A percentile compares a stretch with the other conserved stretches of the same genome.
Evolutionary conservation across 345 rosid genomes (phyloP).

Genomic region (Sonneratia alba): DNA sequence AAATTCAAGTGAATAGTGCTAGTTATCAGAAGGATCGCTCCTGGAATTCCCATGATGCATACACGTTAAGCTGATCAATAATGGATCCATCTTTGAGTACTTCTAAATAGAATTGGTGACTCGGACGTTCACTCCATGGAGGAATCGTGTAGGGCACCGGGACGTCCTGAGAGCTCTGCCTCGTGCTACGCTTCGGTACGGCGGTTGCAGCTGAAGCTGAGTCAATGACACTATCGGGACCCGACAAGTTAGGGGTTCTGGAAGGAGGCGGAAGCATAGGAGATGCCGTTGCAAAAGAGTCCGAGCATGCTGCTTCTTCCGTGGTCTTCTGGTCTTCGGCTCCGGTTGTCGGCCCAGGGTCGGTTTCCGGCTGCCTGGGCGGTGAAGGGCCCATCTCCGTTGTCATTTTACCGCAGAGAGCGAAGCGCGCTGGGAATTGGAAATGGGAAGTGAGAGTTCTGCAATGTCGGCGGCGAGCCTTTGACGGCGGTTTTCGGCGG

Average conservation of each 20-base stretch:
- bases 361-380: constrained; percentile 8
- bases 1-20: neutral
- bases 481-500: neutral
- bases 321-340: constrained; percentile 6
- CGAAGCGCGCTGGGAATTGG: neutral
- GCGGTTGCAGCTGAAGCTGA: constrained; percentile 7
- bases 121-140: constrained; percentile 78
- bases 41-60: constrained; percentile 8
- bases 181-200: neutral
- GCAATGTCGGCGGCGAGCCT: neutral
- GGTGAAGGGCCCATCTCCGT: constrained; percentile 29
- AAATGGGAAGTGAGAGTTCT: neutral
- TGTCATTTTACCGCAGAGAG: constrained; percentile 16
- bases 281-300: constrained; percentile 14
- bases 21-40: neutral
- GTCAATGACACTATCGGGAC: constrained; percentile 1
- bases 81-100: constrained; percentile 84
- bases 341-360: constrained; percentile 1
- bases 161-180: constrained; percentile 5
- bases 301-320: neutral
- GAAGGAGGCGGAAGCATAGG: constrained; percentile 55
- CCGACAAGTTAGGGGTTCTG: constrained; percentile 16
- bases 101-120: constrained; percentile 56
- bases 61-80: constrained; percentile 53
- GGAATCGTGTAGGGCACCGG: constrained; percentile 75